Percentiles rank a stretch among this genome's conserved stretches.
These are phyloP conservation scores for Phytophthora sp. DNA, from an alignment of 352 stramenopile genomes.

Conservation along the genomic window DNA sequence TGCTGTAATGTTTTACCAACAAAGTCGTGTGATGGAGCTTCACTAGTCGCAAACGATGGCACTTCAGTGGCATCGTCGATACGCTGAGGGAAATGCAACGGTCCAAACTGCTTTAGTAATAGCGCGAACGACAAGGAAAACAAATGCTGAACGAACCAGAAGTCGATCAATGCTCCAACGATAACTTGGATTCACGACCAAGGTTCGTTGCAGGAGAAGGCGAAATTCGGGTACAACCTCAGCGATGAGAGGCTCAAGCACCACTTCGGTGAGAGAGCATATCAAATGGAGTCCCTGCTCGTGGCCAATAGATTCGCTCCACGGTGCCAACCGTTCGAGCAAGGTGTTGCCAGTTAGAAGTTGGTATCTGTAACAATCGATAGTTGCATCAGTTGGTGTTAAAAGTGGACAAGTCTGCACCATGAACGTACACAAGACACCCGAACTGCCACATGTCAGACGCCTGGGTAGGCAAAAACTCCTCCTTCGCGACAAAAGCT, in stretches of 20 bases:
- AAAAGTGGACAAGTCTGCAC: neutral
- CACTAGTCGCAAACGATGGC: constrained; percentile 2
- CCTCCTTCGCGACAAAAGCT: constrained; percentile 45
- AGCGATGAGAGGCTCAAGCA: constrained; percentile 45
- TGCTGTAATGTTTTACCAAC: constrained; percentile 34
- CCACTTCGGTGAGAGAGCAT: constrained; percentile 56
- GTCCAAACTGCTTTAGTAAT: neutral
- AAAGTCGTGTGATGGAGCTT: constrained; percentile 15
- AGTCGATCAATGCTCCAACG: constrained; percentile 59
- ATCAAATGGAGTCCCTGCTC: constrained; percentile 62
- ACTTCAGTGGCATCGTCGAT: constrained; percentile 5
- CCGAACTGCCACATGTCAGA: constrained; percentile 83
- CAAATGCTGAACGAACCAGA: constrained; percentile 43
- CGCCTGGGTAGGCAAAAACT: constrained; percentile 47
- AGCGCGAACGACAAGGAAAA: neutral
- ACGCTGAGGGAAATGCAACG: neutral
- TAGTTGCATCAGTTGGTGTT: neutral
- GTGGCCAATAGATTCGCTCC: constrained; percentile 36
- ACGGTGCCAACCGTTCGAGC: constrained; percentile 52
- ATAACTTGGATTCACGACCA: constrained; percentile 49
- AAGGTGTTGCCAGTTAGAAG: constrained; percentile 53
- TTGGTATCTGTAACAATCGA: constrained; percentile 58
- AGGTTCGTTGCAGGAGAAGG: constrained; percentile 46
- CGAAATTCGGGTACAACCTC: constrained; percentile 37
- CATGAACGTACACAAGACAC: constrained; percentile 61